A percentile compares a stretch with the other conserved stretches of the same genome.
Conservation (phyloP, 768 basidiomycete species). For the Omphalotus guepiniiformis region DNA sequence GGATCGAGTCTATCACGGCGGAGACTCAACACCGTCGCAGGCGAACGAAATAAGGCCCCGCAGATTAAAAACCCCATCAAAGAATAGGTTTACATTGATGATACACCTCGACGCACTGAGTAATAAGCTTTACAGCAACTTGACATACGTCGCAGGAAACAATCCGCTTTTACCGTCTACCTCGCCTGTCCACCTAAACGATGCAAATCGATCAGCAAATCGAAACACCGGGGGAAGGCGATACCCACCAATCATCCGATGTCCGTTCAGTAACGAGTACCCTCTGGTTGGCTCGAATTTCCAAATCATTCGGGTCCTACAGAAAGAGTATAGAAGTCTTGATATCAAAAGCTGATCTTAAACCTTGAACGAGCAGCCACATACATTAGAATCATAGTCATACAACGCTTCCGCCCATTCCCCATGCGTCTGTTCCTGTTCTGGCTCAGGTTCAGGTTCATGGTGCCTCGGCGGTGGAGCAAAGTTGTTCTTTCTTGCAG, state of each 20-base stretch:
- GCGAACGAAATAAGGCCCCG: too few species aligned
- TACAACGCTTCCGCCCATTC: constrained; percentile 81
- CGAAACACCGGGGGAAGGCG: constrained; percentile 5
- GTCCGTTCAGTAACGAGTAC: constrained; percentile 63
- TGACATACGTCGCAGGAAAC: constrained; percentile 69
- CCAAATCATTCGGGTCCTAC: constrained; percentile 69
- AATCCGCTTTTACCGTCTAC: constrained; percentile 53
- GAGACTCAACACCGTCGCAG: too few species aligned
- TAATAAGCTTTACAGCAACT: constrained; percentile 45
- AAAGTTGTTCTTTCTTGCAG: constrained; percentile 38
- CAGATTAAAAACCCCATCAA: too few species aligned
- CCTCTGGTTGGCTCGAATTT: constrained; percentile 49
- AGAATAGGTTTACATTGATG: too few species aligned
- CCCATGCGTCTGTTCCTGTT: constrained; percentile 38
- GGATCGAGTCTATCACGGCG: too few species aligned
- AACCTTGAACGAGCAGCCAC: background rate
- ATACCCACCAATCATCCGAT: constrained; percentile 75
- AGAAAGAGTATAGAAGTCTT: constrained; percentile 6
- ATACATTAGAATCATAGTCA: constrained; percentile 64
- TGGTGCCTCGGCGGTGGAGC: constrained; percentile 51
- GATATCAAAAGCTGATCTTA: background rate
- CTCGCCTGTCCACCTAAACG: constrained; percentile 63
- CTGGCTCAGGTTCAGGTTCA: constrained; percentile 26
- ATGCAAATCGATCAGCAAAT: constrained; percentile 1
- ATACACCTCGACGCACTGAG: too few species aligned